Conservation (phyloP, 2,329 filamentous ascomycete species). For the Coleophoma cylindrospora region DNA sequence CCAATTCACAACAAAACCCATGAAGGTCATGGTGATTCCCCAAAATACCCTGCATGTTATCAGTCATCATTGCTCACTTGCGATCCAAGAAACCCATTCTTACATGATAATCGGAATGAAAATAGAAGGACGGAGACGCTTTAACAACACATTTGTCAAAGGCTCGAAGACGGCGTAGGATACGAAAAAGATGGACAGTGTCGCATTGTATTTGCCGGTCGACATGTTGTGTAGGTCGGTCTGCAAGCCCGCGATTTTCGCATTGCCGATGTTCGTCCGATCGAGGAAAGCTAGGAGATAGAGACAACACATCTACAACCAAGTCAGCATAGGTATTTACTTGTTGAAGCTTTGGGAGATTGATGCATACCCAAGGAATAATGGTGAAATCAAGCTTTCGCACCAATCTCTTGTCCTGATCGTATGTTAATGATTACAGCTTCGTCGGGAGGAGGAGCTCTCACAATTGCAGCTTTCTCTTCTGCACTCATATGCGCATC, state of each 20-base stretch:
- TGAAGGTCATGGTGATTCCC: constrained; percentile 65
- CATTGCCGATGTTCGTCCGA: constrained; percentile 77
- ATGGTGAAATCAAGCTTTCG: constrained; percentile 57
- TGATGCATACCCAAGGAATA: constrained; percentile 47
- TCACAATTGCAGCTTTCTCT: constrained; percentile 56
- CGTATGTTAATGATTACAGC: neutral
- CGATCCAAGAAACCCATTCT: constrained; percentile 34
- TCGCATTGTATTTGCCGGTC: constrained; percentile 63
- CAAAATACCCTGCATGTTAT: constrained; percentile 44
- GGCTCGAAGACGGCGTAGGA: constrained; percentile 78
- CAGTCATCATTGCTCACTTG: constrained; percentile 23
- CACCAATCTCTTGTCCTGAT: constrained; percentile 55
- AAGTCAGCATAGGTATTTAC: constrained; percentile 6
- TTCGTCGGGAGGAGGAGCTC: constrained; percentile 13
- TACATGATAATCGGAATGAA: constrained; percentile 82
- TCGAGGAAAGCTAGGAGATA: constrained; percentile 73
- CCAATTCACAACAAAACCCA: constrained; percentile 62
- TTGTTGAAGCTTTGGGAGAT: no score
- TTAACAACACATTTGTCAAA: constrained; percentile 75
- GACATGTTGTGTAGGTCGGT: constrained; percentile 55
- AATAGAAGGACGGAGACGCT: constrained; percentile 67
- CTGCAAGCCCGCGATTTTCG: constrained; percentile 58
- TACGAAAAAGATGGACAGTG: constrained; percentile 80
- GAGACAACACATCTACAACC: constrained; percentile 56
- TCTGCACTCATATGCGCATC: constrained; percentile 61